phyloP scores from a whole-genome alignment of 495 filamentous ascomycete genomes.

The Aspergillus ellipticus region DNA sequence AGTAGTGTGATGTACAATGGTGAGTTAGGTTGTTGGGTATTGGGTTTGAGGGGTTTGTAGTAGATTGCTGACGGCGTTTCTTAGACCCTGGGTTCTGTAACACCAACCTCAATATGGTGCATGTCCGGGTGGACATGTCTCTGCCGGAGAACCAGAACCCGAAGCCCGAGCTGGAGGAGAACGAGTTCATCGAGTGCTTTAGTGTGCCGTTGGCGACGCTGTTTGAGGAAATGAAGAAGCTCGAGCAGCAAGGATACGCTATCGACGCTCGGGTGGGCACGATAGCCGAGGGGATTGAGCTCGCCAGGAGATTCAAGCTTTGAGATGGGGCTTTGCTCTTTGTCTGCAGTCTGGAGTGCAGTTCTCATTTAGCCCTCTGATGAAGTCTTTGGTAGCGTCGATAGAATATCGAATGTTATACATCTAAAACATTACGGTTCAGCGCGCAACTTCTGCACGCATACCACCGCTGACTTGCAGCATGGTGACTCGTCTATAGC shows the following conservation, averaged over 20 bases:
- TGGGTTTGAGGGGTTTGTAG: too few species aligned
- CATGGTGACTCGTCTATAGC: slow-evolving; percentile 32
- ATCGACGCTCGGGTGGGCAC: slow-evolving; percentile 84
- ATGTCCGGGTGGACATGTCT: slow-evolving; percentile 73
- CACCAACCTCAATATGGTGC: slow-evolving; percentile 80
- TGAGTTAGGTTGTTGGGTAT: too few species aligned
- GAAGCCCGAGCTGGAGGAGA: slow-evolving; percentile 74
- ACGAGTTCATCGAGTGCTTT: slow-evolving; percentile 89
- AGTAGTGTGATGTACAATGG: slow-evolving; percentile 85
- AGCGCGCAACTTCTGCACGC: neutral
- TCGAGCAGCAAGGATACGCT: slow-evolving; percentile 73
- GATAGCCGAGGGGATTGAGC: slow-evolving; percentile 80
- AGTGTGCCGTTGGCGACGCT: slow-evolving; percentile 61
- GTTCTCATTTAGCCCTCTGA: neutral
- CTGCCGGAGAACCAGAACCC: slow-evolving; percentile 66
- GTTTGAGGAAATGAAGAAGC: slow-evolving; percentile 61
- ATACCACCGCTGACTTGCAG: neutral
- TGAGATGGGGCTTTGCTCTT: too few species aligned
- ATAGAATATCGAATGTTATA: neutral
- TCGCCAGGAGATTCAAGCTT: slow-evolving; percentile 62
- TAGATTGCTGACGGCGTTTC: too few species aligned
- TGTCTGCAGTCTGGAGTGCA: too few species aligned
- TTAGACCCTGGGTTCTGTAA: slow-evolving; percentile 78
- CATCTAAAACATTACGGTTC: neutral
- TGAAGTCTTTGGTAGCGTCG: neutral